Percentiles rank a stretch among this genome's conserved stretches.
These are phyloP conservation scores for Amanita jacksonii DNA, from an alignment of 768 basidiomycete species.

Conservation along the genomic window DNA sequence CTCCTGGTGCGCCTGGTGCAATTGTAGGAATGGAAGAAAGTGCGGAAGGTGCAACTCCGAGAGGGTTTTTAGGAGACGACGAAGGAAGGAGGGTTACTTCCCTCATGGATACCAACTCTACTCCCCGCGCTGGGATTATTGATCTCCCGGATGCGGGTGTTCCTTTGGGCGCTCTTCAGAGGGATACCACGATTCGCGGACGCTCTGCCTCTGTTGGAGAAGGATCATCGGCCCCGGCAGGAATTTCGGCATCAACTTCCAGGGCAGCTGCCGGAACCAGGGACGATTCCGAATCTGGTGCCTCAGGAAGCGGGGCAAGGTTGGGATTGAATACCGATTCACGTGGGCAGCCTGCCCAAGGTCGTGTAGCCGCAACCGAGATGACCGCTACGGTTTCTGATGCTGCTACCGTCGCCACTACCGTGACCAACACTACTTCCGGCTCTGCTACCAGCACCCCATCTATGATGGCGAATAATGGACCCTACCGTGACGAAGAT, in stretches of 20 bases:
- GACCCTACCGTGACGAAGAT: constrained; percentile 90
- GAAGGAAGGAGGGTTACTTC: constrained; percentile 4
- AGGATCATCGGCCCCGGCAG: constrained; percentile 1
- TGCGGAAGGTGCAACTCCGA: constrained; percentile 15
- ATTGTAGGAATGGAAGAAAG: constrained; percentile 24
- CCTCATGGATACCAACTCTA: constrained; percentile 31
- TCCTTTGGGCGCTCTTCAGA: constrained; percentile 13
- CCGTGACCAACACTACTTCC: background rate
- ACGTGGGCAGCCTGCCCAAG: background rate
- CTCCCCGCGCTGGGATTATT: constrained; percentile 53
- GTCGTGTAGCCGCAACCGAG: background rate
- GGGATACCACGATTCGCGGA: constrained; percentile 20
- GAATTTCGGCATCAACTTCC: background rate
- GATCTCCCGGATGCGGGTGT: constrained; percentile 34
- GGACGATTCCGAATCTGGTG: background rate
- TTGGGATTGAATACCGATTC: background rate
- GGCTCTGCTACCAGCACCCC: background rate
- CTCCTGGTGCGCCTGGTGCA: constrained; percentile 82
- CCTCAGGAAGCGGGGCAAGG: background rate
- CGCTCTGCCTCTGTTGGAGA: constrained; percentile 6
- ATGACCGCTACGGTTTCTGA: constrained; percentile 1
- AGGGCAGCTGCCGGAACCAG: background rate
- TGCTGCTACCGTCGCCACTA: constrained; percentile 8
- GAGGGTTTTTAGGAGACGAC: constrained; percentile 13
- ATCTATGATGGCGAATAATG: constrained; percentile 20